Base-by-base conservation (phyloP, 2,329 filamentous ascomycete species). In the Cordyceps javanica region DNA sequence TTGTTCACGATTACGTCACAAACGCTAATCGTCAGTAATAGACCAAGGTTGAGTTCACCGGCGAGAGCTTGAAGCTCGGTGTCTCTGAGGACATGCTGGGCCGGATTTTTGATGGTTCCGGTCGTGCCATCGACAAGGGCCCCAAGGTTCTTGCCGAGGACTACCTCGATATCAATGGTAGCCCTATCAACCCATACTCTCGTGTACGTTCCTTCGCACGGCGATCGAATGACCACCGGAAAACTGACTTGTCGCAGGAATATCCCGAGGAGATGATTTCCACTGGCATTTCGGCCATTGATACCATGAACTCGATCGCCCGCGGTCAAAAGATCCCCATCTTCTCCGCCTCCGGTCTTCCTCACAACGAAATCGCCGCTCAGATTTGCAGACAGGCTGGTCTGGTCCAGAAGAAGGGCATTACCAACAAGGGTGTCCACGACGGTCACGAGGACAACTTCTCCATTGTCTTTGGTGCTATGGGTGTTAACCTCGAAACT, bases 181-280 rank as follows among this genome's bases (percentile, higher is more conserved):
- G 87, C 74, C 93, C 94, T 60, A 99, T 99, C 78, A 99, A 99
- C 79, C 94, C 94, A 61, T 97, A 94, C 79, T 93, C 92, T 61
- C 86, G 94, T 80, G 93, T 95, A 82, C 67, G 84, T 57, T 36
- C 53, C 53, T 16, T 23, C 13, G 23, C 25, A 51, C 14, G 11
- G 16, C 30, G 16, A 5, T n/a, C 16, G 11, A n/a, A 51, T 14
- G 19, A 19, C 25, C 32, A 53, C 32, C 38, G 57, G 28, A 44
- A 34, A 13, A 13, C 64, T 68, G 56, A 68, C 60, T 61, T 38
- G 55, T 36, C 42, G 25, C 63, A 95, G 91, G 90, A 96, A 66
- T 99, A 99, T 72, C 94, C 94, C 69, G 94, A 99, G 79, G 95
- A 99, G 78, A 99, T 99, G 93, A 97, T 99, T 69, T 94, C 93